These are phyloP conservation scores for Nasturtium officinale DNA, from an alignment of 345 rosid genomes.

Conservation along the genomic window DNA sequence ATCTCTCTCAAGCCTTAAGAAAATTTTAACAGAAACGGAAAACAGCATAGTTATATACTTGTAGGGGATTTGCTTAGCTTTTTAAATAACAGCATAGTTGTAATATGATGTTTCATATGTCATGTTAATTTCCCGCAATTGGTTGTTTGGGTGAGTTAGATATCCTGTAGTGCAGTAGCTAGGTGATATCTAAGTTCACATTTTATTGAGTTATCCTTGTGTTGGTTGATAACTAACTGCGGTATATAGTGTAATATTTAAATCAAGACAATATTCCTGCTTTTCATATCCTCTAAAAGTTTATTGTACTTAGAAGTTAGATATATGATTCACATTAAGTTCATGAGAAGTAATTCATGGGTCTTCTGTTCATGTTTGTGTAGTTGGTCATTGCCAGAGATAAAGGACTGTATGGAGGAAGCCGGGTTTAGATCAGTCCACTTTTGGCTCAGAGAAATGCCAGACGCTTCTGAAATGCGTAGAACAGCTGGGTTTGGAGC, in stretches of 20 bases:
- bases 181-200: neutral
- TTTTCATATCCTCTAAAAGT: conserved; percentile 29
- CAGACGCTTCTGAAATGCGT: conserved; percentile 60
- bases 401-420: conserved; percentile 85
- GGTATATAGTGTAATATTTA: neutral
- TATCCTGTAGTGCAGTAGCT: neutral
- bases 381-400: conserved; percentile 93
- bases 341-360: neutral
- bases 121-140: neutral
- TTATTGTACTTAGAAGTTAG: conserved; percentile 13
- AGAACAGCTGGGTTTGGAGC: conserved; percentile 72
- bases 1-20: neutral
- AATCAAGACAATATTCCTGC: conserved; percentile 21
- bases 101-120: conserved; percentile 4
- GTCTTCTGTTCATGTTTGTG: conserved; percentile 6
- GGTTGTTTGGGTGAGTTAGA: neutral
- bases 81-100: conserved; percentile 5
- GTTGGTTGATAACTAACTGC: neutral
- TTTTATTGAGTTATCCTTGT: neutral
- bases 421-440: conserved; percentile 82
- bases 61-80: neutral
- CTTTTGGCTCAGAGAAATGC: conserved; percentile 87
- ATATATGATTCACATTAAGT: neutral
- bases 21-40: conserved; percentile 1
- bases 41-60: neutral